These are phyloP conservation scores for Leucosporidium creatinivorum DNA, from an alignment of 768 basidiomycete genomes.

Conservation along the genomic window DNA sequence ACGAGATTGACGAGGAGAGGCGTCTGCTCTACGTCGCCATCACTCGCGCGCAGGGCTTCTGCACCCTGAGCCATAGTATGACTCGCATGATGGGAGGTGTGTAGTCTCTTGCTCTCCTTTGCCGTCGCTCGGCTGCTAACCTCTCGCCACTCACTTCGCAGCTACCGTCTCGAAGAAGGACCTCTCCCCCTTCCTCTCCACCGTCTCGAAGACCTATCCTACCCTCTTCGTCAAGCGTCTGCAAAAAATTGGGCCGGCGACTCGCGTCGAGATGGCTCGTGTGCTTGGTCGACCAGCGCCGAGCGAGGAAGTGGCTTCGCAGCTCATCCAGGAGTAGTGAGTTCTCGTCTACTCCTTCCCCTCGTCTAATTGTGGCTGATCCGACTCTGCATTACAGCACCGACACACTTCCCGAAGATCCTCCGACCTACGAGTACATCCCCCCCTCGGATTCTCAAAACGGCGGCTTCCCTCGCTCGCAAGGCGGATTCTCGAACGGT, in stretches of 20 bases:
- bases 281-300: conserved; percentile 51
- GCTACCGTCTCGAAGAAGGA: conserved; percentile 40
- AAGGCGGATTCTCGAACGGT: neutral
- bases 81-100: conserved; percentile 39
- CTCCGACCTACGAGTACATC: neutral
- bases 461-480: neutral
- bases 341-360: conserved; percentile 33
- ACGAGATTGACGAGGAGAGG: conserved; percentile 73
- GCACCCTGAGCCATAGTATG: conserved; percentile 37
- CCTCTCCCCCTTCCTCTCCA: conserved; percentile 56
- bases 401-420: neutral
- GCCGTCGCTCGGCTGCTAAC: too few relatives aligned
- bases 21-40: conserved; percentile 82
- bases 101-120: neutral
- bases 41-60: conserved; percentile 67
- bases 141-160: too few relatives aligned
- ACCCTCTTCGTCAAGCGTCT: conserved; percentile 48
- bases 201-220: conserved; percentile 45
- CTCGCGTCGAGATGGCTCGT: conserved; percentile 51
- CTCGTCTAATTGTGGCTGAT: neutral
- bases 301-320: conserved; percentile 46
- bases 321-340: conserved; percentile 50
- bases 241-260: conserved; percentile 45
- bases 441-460: neutral
- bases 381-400: too few relatives aligned